A percentile compares a stretch with the other conserved stretches of the same genome.
phyloP scores from a whole-genome alignment of 192 early-diverging fungal genomes.

The Mortierella antarctica region DNA sequence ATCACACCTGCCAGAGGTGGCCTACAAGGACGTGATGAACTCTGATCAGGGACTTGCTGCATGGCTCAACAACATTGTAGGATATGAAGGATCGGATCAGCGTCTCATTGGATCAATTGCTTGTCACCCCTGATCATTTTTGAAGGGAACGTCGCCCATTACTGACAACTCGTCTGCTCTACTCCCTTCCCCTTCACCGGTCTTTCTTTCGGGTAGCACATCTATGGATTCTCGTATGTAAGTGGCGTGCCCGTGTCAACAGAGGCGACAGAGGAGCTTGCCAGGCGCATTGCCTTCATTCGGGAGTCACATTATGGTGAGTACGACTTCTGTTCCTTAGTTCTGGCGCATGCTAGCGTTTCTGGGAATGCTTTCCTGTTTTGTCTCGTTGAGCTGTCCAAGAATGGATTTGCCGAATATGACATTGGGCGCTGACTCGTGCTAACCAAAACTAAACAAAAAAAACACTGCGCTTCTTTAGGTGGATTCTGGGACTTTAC shows the following conservation, averaged over 20 bases:
- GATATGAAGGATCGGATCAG: neutral
- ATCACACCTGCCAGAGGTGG: slow-evolving; percentile 30
- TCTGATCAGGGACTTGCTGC: slow-evolving; percentile 71
- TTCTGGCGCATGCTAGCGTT: neutral
- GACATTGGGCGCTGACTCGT: neutral
- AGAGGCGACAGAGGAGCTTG: slow-evolving; percentile 74
- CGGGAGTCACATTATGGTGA: slow-evolving; percentile 82
- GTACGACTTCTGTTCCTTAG: neutral
- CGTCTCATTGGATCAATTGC: slow-evolving; percentile 1
- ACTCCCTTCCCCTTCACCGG: neutral
- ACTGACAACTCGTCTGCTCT: neutral
- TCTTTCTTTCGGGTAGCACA: slow-evolving; percentile 50
- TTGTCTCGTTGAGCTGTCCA: neutral
- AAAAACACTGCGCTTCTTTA: neutral
- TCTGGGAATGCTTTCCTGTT: too few species aligned
- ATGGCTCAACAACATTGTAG: slow-evolving; percentile 77
- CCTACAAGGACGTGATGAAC: slow-evolving; percentile 74
- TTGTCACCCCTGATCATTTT: neutral
- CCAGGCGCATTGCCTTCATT: slow-evolving; percentile 74
- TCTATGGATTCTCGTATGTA: slow-evolving; percentile 81
- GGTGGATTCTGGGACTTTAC: slow-evolving; percentile 82
- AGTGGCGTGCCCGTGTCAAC: slow-evolving; percentile 72
- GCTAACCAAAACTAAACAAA: neutral
- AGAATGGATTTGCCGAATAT: slow-evolving; percentile 2
- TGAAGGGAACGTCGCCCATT: neutral